Evolutionary conservation across 768 basidiomycete genomes (phyloP).

Genomic region (Hygrophoropsis aurantiaca): DNA sequence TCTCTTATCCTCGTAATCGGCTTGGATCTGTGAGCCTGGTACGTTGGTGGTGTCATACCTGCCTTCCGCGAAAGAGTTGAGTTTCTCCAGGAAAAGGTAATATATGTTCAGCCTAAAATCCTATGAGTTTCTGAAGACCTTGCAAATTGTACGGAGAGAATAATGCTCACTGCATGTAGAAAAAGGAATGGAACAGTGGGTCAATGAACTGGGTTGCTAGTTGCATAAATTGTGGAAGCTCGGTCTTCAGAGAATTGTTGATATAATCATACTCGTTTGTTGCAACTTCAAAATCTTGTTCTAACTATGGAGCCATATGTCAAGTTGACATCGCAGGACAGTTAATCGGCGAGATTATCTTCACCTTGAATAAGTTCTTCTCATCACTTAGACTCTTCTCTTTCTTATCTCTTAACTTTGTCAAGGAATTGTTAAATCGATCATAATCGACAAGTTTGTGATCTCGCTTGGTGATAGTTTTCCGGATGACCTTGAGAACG

Average conservation of each 20-base stretch:
- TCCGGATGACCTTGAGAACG: conserved; percentile 85
- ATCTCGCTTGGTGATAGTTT: conserved; percentile 93
- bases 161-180: conserved; percentile 92
- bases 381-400: conserved; percentile 95
- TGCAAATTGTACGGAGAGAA: conserved; percentile 2
- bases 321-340: background rate
- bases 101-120: conserved; percentile 79
- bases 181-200: conserved; percentile 97
- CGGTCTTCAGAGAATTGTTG: conserved; percentile 86
- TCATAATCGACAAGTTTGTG: conserved; percentile 98
- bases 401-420: conserved; percentile 96
- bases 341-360: conserved; percentile 11
- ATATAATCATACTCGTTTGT: conserved; percentile 93
- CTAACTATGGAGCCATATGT: conserved; percentile 52
- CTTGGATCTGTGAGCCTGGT: conserved; percentile 66
- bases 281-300: conserved; percentile 94
- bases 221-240: conserved; percentile 90
- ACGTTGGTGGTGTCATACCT: conserved; percentile 74
- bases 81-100: conserved; percentile 92
- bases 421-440: conserved; percentile 93
- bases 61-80: conserved; percentile 80
- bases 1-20: conserved; percentile 78
- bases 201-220: conserved; percentile 90
- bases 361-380: conserved; percentile 94
- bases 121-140: background rate